Percentiles rank a stretch among this genome's conserved stretches.
phyloP scores from a whole-genome alignment of 208 protist genomes.

The Trypanosoma cruzi region DNA sequence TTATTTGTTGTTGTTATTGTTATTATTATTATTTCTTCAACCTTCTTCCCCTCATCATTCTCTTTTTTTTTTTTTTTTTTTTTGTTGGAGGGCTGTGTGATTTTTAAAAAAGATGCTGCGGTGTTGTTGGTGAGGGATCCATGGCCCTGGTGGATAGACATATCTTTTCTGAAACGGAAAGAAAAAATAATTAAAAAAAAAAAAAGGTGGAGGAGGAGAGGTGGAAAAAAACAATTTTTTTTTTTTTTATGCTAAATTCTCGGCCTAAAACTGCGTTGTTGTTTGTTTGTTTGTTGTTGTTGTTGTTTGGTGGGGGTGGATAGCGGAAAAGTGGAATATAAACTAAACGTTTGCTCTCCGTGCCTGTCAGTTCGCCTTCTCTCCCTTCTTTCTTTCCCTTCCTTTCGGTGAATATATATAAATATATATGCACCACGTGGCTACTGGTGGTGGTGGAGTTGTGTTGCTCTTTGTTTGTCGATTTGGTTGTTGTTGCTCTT shows the following conservation, averaged over 20 bases:
- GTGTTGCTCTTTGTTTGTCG: too few species aligned
- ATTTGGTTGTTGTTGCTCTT: too few species aligned
- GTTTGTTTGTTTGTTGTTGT: background rate
- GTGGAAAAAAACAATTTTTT: conserved; percentile 2
- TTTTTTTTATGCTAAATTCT: background rate
- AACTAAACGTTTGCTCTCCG: background rate
- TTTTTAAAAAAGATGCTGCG: conserved; percentile 3
- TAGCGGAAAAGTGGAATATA: background rate
- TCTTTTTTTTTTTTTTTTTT: background rate
- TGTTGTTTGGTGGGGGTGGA: background rate
- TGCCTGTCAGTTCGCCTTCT: background rate
- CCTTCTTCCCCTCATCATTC: too few species aligned
- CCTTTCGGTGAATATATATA: too few species aligned
- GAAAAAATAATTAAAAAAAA: background rate
- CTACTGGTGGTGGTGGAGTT: too few species aligned
- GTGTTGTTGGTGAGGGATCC: background rate
- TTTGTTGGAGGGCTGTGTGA: background rate
- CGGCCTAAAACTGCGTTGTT: background rate
- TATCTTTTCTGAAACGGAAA: conserved; percentile 2
- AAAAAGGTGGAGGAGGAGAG: conserved; percentile 5
- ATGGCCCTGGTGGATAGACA: too few species aligned
- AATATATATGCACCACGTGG: too few species aligned
- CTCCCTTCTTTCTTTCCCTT: conserved; percentile 11
- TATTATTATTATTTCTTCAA: background rate
- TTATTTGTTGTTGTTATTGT: background rate